A percentile compares a stretch with the other conserved stretches of the same genome.
Evolutionary conservation across 176 grass and related monocot species (phyloP).

Genomic region (Poa annua): DNA sequence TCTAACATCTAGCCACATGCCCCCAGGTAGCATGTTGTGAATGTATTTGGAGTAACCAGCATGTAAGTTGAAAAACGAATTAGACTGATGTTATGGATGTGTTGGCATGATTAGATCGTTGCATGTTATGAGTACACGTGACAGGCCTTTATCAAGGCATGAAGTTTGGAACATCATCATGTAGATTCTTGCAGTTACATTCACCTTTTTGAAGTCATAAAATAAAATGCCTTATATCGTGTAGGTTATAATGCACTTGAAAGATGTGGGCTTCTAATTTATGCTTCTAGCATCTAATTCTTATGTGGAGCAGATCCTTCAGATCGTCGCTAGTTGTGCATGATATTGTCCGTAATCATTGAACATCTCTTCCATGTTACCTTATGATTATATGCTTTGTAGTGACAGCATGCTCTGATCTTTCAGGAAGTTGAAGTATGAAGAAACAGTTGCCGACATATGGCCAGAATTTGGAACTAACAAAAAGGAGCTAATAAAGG

Average conservation of each 20-base stretch:
- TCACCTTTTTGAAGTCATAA: not conserved
- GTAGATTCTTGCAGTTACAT: constrained; percentile 8
- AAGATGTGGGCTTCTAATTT: constrained; percentile 16
- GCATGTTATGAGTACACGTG: not conserved
- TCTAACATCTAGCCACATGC: not conserved
- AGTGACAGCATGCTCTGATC: constrained; percentile 37
- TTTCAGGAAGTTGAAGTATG: constrained; percentile 87
- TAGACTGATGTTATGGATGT: not conserved
- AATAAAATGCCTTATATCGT: not conserved
- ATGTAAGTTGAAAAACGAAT: not conserved
- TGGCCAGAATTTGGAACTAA: constrained; percentile 81
- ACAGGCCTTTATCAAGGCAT: not conserved
- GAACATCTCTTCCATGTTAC: constrained; percentile 10
- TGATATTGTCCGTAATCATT: not conserved
- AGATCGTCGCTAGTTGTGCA: not conserved
- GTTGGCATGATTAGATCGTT: not conserved
- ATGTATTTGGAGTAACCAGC: not conserved
- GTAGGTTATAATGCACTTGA: not conserved
- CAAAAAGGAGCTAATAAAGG: constrained; percentile 87
- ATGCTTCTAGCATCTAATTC: constrained; percentile 25
- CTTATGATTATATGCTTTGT: constrained; percentile 22
- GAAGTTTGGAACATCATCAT: not conserved
- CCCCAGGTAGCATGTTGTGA: not conserved
- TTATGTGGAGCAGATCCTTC: not conserved
- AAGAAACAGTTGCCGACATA: constrained; percentile 85